Evolutionary conservation across 768 basidiomycete genomes (phyloP).

Genomic region (Suillus cothurnatus): DNA sequence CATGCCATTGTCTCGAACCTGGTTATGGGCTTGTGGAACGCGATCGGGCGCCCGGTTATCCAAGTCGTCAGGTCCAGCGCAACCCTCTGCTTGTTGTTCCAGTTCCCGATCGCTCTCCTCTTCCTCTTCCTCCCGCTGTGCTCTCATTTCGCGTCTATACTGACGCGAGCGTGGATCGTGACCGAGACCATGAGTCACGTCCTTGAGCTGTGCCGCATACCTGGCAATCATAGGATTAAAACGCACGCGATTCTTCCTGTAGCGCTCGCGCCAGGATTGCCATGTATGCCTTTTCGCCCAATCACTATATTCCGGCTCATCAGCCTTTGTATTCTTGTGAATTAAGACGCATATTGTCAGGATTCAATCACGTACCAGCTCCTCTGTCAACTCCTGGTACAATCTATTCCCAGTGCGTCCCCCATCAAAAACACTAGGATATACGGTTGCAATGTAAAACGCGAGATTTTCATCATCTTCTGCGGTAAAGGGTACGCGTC

Average conservation of each 20-base stretch:
- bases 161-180: constrained; percentile 26
- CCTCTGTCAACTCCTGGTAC: constrained; percentile 44
- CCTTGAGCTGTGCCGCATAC: constrained; percentile 24
- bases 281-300: constrained; percentile 49
- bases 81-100: neutral
- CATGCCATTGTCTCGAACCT: neutral
- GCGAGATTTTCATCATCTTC: constrained; percentile 47
- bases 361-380: constrained; percentile 44
- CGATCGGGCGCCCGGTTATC: neutral
- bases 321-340: constrained; percentile 16
- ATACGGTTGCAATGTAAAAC: constrained; percentile 51
- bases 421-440: constrained; percentile 32
- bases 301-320: constrained; percentile 39
- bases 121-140: constrained; percentile 8
- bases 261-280: constrained; percentile 67
- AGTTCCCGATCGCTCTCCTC: neutral
- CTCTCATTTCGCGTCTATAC: neutral
- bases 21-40: constrained; percentile 7
- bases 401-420: constrained; percentile 52
- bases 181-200: constrained; percentile 22
- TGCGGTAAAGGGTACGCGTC: constrained; percentile 35
- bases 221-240: constrained; percentile 46
- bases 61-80: neutral
- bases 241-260: constrained; percentile 42
- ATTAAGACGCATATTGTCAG: neutral